Evolutionary conservation across 805 yeast species (phyloP).

Genomic region (Wickerhamiella azyma): DNA sequence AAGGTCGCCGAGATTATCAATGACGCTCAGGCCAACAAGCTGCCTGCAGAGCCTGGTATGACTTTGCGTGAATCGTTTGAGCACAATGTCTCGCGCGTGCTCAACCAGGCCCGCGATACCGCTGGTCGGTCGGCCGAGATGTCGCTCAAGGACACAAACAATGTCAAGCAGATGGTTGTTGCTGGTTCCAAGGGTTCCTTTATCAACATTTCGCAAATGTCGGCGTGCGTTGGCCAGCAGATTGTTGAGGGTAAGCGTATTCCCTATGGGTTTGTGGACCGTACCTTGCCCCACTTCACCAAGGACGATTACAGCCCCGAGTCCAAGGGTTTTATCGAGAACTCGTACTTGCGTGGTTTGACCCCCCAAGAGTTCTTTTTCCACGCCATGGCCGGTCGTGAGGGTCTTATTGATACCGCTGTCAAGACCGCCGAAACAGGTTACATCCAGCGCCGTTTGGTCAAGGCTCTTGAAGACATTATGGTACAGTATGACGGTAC

Average conservation of each 20-base stretch:
- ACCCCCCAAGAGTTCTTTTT: slow-evolving; percentile 98
- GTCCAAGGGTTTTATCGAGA: slow-evolving; percentile 95
- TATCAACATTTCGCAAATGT: slow-evolving; percentile 97
- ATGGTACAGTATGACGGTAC: slow-evolving; percentile 98
- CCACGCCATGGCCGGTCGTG: slow-evolving; percentile 99
- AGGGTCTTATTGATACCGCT: slow-evolving; percentile 98
- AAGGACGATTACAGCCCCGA: slow-evolving; percentile 98
- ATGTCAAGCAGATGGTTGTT: slow-evolving; percentile 97
- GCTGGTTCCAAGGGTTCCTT: slow-evolving; percentile 99
- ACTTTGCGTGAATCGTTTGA: slow-evolving; percentile 96
- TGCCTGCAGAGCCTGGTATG: slow-evolving; percentile 99
- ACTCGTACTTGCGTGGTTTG: slow-evolving; percentile 90
- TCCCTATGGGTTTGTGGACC: slow-evolving; percentile 91
- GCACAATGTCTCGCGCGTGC: slow-evolving; percentile 86
- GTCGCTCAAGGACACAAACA: slow-evolving; percentile 82
- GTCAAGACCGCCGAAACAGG: slow-evolving; percentile 99
- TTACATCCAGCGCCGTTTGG: slow-evolving; percentile 94
- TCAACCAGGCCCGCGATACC: slow-evolving; percentile 97
- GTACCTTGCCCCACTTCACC: slow-evolving; percentile 94
- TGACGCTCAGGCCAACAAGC: slow-evolving; percentile 78
- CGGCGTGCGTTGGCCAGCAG: slow-evolving; percentile 99
- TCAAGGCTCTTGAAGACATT: slow-evolving; percentile 90
- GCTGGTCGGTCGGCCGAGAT: slow-evolving; percentile 98
- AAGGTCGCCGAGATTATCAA: slow-evolving; percentile 88
- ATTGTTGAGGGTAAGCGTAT: slow-evolving; percentile 99